Conservation (phyloP, 495 filamentous ascomycete genomes). For the Penicillium robsamsonii region DNA sequence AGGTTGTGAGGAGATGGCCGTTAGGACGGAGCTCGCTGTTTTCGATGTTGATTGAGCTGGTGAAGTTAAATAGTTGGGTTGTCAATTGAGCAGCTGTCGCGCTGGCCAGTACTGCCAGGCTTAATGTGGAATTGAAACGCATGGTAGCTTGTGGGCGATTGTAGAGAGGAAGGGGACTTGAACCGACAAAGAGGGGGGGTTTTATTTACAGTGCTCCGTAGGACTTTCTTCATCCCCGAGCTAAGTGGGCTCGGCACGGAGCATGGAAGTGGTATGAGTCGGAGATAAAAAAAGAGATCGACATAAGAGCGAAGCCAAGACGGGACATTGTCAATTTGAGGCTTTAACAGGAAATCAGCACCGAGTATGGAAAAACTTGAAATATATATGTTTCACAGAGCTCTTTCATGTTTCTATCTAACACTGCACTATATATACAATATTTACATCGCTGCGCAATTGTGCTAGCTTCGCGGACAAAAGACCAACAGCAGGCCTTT, state of each 20-base stretch:
- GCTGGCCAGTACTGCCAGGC: no score
- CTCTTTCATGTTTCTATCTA: no score
- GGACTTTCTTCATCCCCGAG: no score
- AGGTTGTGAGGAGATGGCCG: conserved; percentile 41
- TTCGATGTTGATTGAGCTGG: conserved; percentile 33
- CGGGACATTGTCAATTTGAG: not conserved
- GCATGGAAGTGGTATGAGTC: not conserved
- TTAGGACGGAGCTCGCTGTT: conserved; percentile 48
- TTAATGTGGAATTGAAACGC: no score
- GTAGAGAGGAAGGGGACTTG: not conserved
- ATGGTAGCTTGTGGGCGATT: not conserved
- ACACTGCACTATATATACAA: no score
- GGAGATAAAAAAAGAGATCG: not conserved
- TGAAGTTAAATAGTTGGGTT: conserved; percentile 25
- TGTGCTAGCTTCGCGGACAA: no score
- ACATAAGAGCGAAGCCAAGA: not conserved
- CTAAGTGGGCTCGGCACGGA: not conserved
- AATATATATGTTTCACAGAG: no score
- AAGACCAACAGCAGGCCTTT: no score
- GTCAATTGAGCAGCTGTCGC: not conserved
- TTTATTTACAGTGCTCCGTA: not conserved
- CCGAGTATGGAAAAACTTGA: not conserved
- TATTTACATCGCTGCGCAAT: no score
- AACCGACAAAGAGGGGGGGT: not conserved
- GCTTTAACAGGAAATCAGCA: not conserved